Base-by-base conservation (phyloP, 805 yeast species). In the Nakazawaea pomicola region DNA sequence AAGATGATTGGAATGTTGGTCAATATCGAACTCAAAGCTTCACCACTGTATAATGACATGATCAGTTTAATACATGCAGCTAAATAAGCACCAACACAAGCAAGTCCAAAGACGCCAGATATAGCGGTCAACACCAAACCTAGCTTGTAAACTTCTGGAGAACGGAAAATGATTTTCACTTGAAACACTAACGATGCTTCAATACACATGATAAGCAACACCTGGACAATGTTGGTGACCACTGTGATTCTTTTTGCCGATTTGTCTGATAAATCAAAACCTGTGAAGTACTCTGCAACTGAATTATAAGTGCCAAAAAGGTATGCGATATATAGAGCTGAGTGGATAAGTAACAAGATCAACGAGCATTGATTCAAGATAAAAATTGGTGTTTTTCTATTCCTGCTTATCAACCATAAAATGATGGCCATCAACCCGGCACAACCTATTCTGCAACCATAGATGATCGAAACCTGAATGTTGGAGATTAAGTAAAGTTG, bases 171-270 rank as follows among this genome's bases (percentile, higher is more conserved):
- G 24, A 83, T 74, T 46, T 67, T 71, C 7, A 84, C 74, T 62
- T 91, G 98, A 54, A 78, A 78, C 2, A 80, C 68, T 53, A 91
- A 61, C 0, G 93, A 80, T 0, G 64, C 47, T 57, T 87, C 84
- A 40, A 90, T 74, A 8, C 76, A 64, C 0, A 70, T 61, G 15
- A 86, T 70, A 33, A 88, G 60, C 10, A 88, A 46, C 4, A 80
- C 67, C 47, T 80, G 80, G 43, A 84, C 60, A 3, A 78, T 67
- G 50, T 78, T 75, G 0, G 87, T 64, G 3, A 84, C 85, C 8
- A 80, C 73, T n/a, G 80, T 70, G 4, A 76, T 55, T 36, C 65
- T 70, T 33, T 68, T 62, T 20, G 74, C 72, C 10, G 49, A 40
- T 6, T 49, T 48, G 15, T 66, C 56, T 6, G 71, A 61, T 23